Percentiles rank a stretch among this genome's conserved stretches.
Evolutionary conservation across 352 stramenopile species (phyloP).

Genomic region (Pythium brachiatum): DNA sequence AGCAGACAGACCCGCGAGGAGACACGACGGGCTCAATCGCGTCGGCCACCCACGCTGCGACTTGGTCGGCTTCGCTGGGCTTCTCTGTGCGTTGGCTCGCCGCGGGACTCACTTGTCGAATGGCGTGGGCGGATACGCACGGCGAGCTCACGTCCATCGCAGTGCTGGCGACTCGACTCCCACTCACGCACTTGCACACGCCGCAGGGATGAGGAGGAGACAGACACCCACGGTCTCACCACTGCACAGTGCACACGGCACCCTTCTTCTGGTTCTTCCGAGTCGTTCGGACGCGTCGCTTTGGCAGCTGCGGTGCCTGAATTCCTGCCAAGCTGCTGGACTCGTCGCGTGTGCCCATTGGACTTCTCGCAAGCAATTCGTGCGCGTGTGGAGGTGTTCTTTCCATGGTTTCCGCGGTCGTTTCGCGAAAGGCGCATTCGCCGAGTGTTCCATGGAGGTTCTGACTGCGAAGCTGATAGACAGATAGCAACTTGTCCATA

Average conservation of each 20-base stretch:
- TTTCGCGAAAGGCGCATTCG: not conserved
- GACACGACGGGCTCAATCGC: constrained; percentile 20
- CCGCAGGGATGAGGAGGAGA: not conserved
- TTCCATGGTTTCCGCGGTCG: not conserved
- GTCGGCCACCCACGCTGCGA: constrained; percentile 3
- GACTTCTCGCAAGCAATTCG: not conserved
- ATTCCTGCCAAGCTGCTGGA: not conserved
- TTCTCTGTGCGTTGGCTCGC: not conserved
- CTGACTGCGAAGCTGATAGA: too few relatives aligned
- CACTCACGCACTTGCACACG: too few relatives aligned
- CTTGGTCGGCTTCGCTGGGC: not conserved
- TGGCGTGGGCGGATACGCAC: not conserved
- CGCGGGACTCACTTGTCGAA: not conserved
- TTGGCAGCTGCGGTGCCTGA: not conserved
- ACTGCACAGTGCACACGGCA: too few relatives aligned
- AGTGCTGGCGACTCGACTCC: not conserved
- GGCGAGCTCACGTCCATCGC: not conserved
- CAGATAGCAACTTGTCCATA: too few relatives aligned
- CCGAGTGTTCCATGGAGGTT: not conserved
- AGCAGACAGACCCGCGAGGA: constrained; percentile 3
- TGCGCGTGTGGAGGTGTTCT: not conserved
- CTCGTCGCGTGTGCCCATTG: not conserved
- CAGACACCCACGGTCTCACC: not conserved
- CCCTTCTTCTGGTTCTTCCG: not conserved
- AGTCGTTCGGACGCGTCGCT: not conserved